Percentiles rank a stretch among this genome's conserved stretches.
These are phyloP conservation scores for Torulaspora delbrueckii DNA, from an alignment of 805 yeast genomes.

Conservation along the genomic window DNA sequence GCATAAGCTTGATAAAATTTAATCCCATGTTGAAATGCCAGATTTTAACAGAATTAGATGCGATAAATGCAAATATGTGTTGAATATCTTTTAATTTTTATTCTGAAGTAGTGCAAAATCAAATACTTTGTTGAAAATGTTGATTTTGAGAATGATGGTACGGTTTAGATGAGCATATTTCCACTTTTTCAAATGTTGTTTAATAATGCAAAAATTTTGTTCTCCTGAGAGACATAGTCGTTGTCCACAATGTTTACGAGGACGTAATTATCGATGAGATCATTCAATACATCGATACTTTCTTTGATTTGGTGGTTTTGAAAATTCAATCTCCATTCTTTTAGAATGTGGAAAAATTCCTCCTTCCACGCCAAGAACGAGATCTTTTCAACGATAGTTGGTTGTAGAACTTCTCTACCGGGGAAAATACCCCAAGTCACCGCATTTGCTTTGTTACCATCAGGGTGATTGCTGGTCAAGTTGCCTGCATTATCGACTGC, in stretches of 20 bases:
- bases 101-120: neutral
- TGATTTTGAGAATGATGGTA: neutral
- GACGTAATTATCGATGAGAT: constrained; percentile 50
- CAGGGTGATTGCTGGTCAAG: constrained; percentile 62
- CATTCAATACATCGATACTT: constrained; percentile 23
- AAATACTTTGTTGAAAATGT: constrained; percentile 5
- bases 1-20: neutral
- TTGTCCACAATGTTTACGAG: constrained; percentile 89
- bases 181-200: constrained; percentile 8
- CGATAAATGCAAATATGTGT: constrained; percentile 13
- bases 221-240: constrained; percentile 55
- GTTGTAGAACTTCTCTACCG: constrained; percentile 89
- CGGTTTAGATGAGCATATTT: neutral
- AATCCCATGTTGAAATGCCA: constrained; percentile 29
- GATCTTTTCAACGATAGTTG: constrained; percentile 88
- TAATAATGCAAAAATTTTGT: constrained; percentile 53
- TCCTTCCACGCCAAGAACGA: constrained; percentile 97
- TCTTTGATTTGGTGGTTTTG: constrained; percentile 35
- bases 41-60: constrained; percentile 16
- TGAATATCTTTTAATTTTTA: neutral
- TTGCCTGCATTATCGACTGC: constrained; percentile 59
- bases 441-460: constrained; percentile 74
- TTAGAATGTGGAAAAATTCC: constrained; percentile 78
- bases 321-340: constrained; percentile 69
- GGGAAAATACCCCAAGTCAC: constrained; percentile 99